Evolutionary conservation across 2,329 filamentous ascomycete species (phyloP).

Genomic region (Cryphonectria japonica): DNA sequence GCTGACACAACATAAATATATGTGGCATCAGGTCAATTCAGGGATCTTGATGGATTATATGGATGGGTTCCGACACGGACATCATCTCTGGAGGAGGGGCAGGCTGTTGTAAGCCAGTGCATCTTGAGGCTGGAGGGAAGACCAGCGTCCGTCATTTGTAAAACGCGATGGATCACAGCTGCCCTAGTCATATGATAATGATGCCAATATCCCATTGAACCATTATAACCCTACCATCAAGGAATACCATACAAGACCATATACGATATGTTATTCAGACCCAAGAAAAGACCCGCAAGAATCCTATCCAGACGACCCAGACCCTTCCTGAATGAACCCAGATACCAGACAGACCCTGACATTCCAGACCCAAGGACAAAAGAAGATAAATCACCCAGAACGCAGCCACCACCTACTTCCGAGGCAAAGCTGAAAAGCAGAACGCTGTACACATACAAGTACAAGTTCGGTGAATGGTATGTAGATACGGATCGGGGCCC

Average conservation of each 20-base stretch:
- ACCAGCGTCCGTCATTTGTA: neutral
- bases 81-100: neutral
- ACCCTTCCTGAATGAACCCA: conserved; percentile 14
- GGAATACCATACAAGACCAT: conserved; percentile 23
- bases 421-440: conserved; percentile 11
- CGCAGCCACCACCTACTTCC: neutral
- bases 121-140: neutral
- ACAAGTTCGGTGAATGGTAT: neutral
- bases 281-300: conserved; percentile 17
- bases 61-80: too few species aligned
- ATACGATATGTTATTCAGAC: conserved; percentile 14
- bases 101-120: neutral
- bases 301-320: conserved; percentile 11
- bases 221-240: conserved; percentile 16
- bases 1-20: neutral
- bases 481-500: conserved; percentile 22
- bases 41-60: neutral
- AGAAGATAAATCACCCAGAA: neutral
- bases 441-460: conserved; percentile 6
- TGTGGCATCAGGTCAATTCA: neutral
- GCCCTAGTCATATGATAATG: neutral
- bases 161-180: neutral
- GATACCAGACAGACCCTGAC: conserved; percentile 16
- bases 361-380: neutral
- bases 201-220: neutral